Conservation (phyloP, 257 asterid genomes). For the Solanum sparsipilum region DNA sequence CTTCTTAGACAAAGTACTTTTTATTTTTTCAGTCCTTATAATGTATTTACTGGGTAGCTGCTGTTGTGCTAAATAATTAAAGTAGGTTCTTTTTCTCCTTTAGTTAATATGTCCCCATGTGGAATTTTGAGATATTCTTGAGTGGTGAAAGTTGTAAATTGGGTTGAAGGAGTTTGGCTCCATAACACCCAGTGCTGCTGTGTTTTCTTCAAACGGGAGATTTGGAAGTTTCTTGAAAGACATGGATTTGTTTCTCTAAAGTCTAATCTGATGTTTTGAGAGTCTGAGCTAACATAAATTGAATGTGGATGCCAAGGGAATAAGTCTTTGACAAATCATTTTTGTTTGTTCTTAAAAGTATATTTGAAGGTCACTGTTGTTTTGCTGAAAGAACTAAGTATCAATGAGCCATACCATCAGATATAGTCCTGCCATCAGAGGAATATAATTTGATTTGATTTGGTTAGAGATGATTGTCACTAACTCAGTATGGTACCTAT, state of each 20-base stretch:
- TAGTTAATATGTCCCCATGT: not conserved
- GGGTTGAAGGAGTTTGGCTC: not conserved
- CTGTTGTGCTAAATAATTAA: not conserved
- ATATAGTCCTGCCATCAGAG: not conserved
- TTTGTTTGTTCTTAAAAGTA: not conserved
- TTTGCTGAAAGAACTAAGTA: not conserved
- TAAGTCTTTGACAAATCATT: not conserved
- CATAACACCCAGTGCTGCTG: not conserved
- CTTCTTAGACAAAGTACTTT: not conserved
- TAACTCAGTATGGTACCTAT: not conserved
- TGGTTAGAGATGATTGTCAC: not conserved
- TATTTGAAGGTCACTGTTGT: not conserved
- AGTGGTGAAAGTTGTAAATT: not conserved
- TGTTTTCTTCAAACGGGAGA: not conserved
- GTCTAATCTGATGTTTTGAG: not conserved
- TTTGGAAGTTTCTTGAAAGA: not conserved
- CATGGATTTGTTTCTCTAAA: not conserved
- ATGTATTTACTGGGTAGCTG: not conserved
- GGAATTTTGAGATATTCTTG: not conserved
- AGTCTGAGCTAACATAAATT: not conserved
- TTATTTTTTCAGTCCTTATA: not conserved
- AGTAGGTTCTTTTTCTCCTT: not conserved
- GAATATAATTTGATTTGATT: not conserved
- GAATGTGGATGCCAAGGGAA: not conserved
- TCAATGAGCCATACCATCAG: not conserved